Evolutionary conservation across 176 grass and related monocot species (phyloP), one percentile per base, ranked within the genome.

Genomic region (Thinopyrum elongatum): DNA sequence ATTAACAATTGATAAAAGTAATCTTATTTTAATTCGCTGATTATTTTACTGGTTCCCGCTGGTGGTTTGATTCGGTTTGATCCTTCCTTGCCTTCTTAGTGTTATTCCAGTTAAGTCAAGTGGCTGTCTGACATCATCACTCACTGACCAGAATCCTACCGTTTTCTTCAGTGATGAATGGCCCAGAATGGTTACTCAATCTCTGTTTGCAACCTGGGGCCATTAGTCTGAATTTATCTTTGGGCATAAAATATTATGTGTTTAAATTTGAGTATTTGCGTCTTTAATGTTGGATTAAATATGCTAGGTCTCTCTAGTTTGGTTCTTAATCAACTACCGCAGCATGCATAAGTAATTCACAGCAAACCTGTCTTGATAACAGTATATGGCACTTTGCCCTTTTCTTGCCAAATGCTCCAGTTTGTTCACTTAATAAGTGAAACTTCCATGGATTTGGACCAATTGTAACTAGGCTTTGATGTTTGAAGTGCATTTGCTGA

Each of bases 261-360:
- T 4, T 68, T 77, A 68, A 70, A 44, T 61, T 61, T 62, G 77
- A 72, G 38, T 61, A 34, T 59, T 77, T 5, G 10, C 29, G 36
- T 4, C 12, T 33, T 63, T 34, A 71, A 14, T 78, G 4, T 70
- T 71, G 51, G 36, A 82, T 55, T 7, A 39, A 23, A 73, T 26
- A 70, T 83, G 66, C 23, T 29, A 44, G 35, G 78, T 84, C n/a
- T 71, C 22, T 22, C 77, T 33, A 11, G 22, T 59, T 77, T 78
- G 74, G n/a, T 82, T 64, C 23, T 82, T 87, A 75, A 75, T 34
- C 70, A 87, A 80, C 25, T 41, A 22, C 27, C 53, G 10, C 19
- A 59, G 7, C 12, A 8, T 31, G 27, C 28, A 22, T 10, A 16
- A 67, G 46, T 66, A 66, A 34, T 82, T 76, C 19, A 58, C 79